A percentile compares a stretch with the other conserved stretches of the same genome.
Conservation (phyloP, 306 rosid genomes). For the Psophocarpus tetragonolobus region DNA sequence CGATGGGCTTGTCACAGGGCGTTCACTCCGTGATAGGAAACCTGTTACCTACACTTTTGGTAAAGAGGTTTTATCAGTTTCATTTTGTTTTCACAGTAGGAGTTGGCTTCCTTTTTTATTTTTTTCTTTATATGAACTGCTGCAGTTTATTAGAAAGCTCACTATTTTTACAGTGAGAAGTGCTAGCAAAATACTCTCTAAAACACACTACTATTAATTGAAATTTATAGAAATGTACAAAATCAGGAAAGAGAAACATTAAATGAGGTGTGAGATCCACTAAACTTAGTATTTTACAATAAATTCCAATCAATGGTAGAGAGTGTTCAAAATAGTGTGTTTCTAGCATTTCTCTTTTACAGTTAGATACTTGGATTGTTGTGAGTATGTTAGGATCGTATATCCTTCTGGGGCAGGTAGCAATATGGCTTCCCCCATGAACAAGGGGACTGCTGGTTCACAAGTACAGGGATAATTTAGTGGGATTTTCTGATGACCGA, state of each 20-base stretch:
- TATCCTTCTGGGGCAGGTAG: background rate
- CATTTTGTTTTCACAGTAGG: background rate
- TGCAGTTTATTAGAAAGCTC: background rate
- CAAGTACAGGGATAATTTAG: constrained; percentile 9
- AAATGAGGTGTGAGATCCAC: no score
- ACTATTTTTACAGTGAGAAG: background rate
- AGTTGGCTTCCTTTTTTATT: background rate
- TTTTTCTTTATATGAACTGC: background rate
- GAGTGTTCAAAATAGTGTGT: no score
- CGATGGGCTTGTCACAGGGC: constrained; percentile 89
- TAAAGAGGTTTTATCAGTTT: constrained; percentile 40
- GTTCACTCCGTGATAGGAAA: constrained; percentile 94
- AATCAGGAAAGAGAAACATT: no score
- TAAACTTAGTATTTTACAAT: no score
- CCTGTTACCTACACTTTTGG: constrained; percentile 96
- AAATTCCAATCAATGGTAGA: no score
- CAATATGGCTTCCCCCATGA: background rate
- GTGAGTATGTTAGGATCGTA: constrained; percentile 13
- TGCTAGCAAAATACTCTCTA: no score
- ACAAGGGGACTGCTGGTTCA: background rate
- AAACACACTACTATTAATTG: no score
- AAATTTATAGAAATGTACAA: no score
- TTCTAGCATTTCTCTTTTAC: no score
- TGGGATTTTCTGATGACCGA: constrained; percentile 9
- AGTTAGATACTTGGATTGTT: no score